Evolutionary conservation across 257 asterid species (phyloP), one percentile per base, ranked within the genome.

Genomic region (Apocynum venetum): DNA sequence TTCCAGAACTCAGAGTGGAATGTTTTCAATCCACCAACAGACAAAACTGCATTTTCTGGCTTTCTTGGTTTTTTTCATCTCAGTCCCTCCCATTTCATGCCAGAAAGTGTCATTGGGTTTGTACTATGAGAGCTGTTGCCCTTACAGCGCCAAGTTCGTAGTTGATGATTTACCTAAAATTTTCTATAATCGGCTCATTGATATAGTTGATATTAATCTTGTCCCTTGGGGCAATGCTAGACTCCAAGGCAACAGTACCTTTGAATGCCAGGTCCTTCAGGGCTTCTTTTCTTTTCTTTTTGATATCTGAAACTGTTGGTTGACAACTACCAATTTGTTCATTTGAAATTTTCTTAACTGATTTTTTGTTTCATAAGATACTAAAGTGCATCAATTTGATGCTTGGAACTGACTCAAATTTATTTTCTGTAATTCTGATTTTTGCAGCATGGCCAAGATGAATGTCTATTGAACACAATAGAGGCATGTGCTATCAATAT

Each of bases 401-500:
- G n/a, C 31, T 3, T 31, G 53, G 13, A 77, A 77, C 75, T 77
- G 40, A 69, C 43, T 17, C 15, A 25, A 2, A 6, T 69, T 2
- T n/a, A 20, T 20, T 63, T 72, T 8, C 38, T 69, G 31, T 3
- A 48, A n/a, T 15, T 81, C 43, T 60, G 19, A 56, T 80, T 79
- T 40, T 73, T 85, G 86, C 93, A 95, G 98, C 98, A 95, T 76
- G 98, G 99, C 49, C 47, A 70, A 9, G 80, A 73, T 70, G 99
- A 95, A 73, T 95, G 99, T 85, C 66, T 91, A 63, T 80, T 93
- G 88, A 92, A 95, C 88, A 81, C 86, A 68, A 89, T 95, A 73
- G 99, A 95, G 89, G 90, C 97, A 4, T 95, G 99, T 85, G 98
- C 99, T 8, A 93, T 95, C 73, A 89, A 90, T 87, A 79, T 75